phyloP scores from a whole-genome alignment of 495 filamentous ascomycete species.

The Rostrohypoxylon terebratum region DNA sequence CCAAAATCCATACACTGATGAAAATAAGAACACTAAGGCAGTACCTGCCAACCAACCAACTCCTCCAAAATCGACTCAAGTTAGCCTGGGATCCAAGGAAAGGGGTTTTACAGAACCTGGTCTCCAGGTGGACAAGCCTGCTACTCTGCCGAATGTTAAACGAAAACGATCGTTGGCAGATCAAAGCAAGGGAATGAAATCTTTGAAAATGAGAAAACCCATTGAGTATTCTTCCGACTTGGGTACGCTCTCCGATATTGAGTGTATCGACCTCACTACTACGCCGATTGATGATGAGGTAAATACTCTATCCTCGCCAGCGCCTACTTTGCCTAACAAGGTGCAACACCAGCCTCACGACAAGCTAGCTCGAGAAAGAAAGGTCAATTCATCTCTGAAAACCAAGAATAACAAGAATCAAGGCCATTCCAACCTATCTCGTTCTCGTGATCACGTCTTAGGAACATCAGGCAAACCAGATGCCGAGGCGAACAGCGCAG shows the following conservation, averaged over 20 bases:
- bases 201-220: background rate
- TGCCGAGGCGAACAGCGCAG: background rate
- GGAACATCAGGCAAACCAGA: background rate
- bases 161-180: slow-evolving; percentile 27
- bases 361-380: background rate
- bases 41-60: background rate
- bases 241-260: slow-evolving; percentile 44
- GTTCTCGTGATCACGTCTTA: background rate
- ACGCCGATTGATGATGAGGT: slow-evolving; percentile 24
- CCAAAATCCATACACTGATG: slow-evolving; percentile 27
- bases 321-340: background rate
- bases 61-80: background rate
- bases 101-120: background rate
- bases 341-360: background rate
- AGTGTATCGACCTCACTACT: slow-evolving; percentile 54
- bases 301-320: background rate
- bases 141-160: slow-evolving; percentile 25
- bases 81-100: background rate
- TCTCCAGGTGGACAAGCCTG: background rate
- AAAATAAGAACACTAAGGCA: background rate
- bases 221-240: slow-evolving; percentile 9
- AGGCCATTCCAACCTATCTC: background rate
- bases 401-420: slow-evolving; percentile 31
- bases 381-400: slow-evolving; percentile 16
- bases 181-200: background rate